Base-by-base conservation (phyloP, 768 basidiomycete species). In the Agaricus bisporus region DNA sequence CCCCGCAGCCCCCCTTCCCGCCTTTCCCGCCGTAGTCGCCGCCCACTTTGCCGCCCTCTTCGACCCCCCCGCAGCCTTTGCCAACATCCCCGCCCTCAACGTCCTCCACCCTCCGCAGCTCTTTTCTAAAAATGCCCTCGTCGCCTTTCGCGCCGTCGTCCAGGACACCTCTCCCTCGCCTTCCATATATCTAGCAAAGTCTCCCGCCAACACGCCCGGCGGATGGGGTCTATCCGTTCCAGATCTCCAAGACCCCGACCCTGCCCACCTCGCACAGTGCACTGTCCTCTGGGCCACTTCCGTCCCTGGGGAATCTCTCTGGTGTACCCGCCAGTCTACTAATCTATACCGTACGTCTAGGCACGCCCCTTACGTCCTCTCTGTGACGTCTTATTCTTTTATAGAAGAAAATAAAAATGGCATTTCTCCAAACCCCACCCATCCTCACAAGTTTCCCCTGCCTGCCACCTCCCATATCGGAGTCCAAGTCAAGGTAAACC, bases 161-260 rank as follows among this genome's bases (percentile, higher is more conserved):
- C 91, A 93, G 64, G 90, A 91, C 62, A 90, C 88, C 2, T 88
- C 88, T 2, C 63, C 78, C 15, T 81, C 85, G 5, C 78, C 80
- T 0, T 86, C 91, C 63, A 72, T 93, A 57, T 92, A 92, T 66
- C 70, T 88, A 39, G 76, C 81, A 2, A 73, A 63, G 39, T 65
- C 71, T 22, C 52, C 62, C 41, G 64, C 70, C 35, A 73, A 71
- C 1, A 62, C 61, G 41, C 81, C 77, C 52, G 88, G 86, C 25
- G 90, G 89, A n/a, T 91, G 90, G 90, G 89, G 87, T 5, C 87
- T 22, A 66, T 60, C 46, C 76, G 72, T 17, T 63, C 58, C 10
- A 63, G 67, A 22, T 64, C 66, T 41, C 60, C 63, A n/a, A 22
- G 58, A 64, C 17, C 58, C 81, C 37, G 72, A 80, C 41, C 77